Percentiles rank a stretch among this genome's conserved stretches.
phyloP scores from a whole-genome alignment of 257 asterid genomes.

The Fraxinus quadrangulata region DNA sequence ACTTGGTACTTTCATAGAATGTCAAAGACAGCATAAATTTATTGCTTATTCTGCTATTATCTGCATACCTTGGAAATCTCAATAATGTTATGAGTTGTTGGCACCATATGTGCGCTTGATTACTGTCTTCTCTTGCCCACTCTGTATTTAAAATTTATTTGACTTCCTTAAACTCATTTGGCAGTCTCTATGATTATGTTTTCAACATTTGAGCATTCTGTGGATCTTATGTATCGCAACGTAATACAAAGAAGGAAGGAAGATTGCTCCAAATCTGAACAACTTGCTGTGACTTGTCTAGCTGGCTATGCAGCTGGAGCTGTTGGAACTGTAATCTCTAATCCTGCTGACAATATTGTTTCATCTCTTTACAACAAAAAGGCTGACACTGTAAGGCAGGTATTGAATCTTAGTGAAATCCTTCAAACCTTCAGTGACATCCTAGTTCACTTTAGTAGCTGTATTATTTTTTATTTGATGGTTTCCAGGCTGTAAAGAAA shows the following conservation, averaged over 20 bases:
- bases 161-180: slow-evolving; percentile 14
- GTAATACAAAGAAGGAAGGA: slow-evolving; percentile 52
- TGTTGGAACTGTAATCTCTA: slow-evolving; percentile 63
- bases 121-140: slow-evolving; percentile 3
- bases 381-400: slow-evolving; percentile 51
- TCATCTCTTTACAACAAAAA: slow-evolving; percentile 61
- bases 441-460: background rate
- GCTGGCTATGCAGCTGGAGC: slow-evolving; percentile 78
- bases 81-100: background rate
- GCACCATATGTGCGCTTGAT: slow-evolving; percentile 1
- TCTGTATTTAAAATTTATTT: background rate
- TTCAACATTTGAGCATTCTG: slow-evolving; percentile 73
- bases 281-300: slow-evolving; percentile 63
- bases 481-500: slow-evolving; percentile 55
- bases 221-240: slow-evolving; percentile 53
- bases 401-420: slow-evolving; percentile 13
- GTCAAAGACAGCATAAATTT: slow-evolving; percentile 1
- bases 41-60: slow-evolving; percentile 11
- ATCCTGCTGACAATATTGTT: slow-evolving; percentile 75
- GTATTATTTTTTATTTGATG: slow-evolving; percentile 5
- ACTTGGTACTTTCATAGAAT: slow-evolving; percentile 8
- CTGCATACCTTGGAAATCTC: slow-evolving; percentile 4
- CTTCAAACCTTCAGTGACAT: background rate
- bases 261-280: slow-evolving; percentile 66
- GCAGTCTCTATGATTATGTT: slow-evolving; percentile 81